Evolutionary conservation across 202 grass and related monocot species (phyloP), one percentile per base, ranked within the genome.

Genomic region (Elaeis oleifera): DNA sequence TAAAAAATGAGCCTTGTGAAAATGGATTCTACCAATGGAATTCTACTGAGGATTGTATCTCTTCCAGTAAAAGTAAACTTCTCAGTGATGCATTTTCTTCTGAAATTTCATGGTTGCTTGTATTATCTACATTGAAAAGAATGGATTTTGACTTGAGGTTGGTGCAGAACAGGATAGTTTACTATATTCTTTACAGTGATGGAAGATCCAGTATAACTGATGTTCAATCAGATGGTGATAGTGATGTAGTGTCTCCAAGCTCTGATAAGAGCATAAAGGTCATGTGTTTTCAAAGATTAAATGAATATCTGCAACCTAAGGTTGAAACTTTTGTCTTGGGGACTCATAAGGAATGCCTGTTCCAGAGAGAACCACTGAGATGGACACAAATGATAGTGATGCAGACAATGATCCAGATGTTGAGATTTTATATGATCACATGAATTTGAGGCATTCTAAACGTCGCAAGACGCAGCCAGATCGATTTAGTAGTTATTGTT

Each of bases 381-480:
- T 53, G 32, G 39, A 49, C 18, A 15, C 23, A 19, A 74, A 23
- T 55, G 50, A 62, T 72, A 55, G 17, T 61, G 77, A 80, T 67
- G 59, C 59, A 53, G 71, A 78, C 58, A 49, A 54, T 39, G 66
- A 64, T 54, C 65, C 29, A 25, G 77, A 87, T 74, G 64, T 72
- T 67, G 72, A 88, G 44, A 60, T 78, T 48, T 75, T 87, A 32
- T 85, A 85, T 74, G 63, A 76, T 58, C 63, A 85, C 15, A 54
- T 80, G 28, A 71, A 80, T 68, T 74, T 96, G 65, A 88, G 91
- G 79, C 91, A 75, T 25, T 96, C 91, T 56, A 90, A 90, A 67
- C 91, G 87, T 60, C 53, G 50, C 63, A 96, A 81, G 61, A 71
- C 61, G 25, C 65, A 77, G 64, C 81, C 81, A 22, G 70, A 81